Evolutionary conservation across 2,329 filamentous ascomycete species (phyloP), one percentile per base, ranked within the genome.

Genomic region (Claviceps sp.): DNA sequence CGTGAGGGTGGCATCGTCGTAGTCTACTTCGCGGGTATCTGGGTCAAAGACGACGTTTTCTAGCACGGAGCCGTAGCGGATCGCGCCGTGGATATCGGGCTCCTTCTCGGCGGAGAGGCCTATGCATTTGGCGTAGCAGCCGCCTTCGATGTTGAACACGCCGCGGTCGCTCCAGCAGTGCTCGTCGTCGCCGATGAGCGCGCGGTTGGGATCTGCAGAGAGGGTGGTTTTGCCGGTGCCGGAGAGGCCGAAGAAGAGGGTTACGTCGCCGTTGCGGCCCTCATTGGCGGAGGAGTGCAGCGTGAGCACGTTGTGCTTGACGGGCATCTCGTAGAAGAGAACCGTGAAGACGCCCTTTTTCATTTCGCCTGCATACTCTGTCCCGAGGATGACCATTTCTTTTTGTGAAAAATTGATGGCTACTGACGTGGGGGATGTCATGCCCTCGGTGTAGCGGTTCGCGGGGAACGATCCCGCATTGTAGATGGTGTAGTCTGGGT

Each of bases 301-400:
- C 42, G 93, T 98, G 60, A 98, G 77, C 63, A 98, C 91, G 71
- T 97, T 94, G 82, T 98, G 93, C 83, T 96, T 96, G 68, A 98
- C 88, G 56, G 93, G 93, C 90, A 97, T 98, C 78, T 98, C 93
- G 78, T 97, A 98, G 81, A 95, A 98, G 68, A 98, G 84, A 49
- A 98, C 89, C 47, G 93, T 98, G 80, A 98, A 98, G 71, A 98
- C 81, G 62, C 93, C 90, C 78, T 95, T 95, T 78, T 95, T 95
- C 67, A 69, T 68, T 62, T 68, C 64, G 64, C 91, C 91, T 53
- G 93, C 93, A 67, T 98, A 98, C 76, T 98, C 93, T 39, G 93
- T 98, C 70, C 93, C 93, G 53, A 98, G 84, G 68, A 98, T 98
- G 61, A 98, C 93, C 93, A 98, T 98, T 80, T 98, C 93, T 84